Evolutionary conservation across 2,329 filamentous ascomycete genomes (phyloP), one percentile per base, ranked within the genome.

Genomic region (Alternaria sp.): DNA sequence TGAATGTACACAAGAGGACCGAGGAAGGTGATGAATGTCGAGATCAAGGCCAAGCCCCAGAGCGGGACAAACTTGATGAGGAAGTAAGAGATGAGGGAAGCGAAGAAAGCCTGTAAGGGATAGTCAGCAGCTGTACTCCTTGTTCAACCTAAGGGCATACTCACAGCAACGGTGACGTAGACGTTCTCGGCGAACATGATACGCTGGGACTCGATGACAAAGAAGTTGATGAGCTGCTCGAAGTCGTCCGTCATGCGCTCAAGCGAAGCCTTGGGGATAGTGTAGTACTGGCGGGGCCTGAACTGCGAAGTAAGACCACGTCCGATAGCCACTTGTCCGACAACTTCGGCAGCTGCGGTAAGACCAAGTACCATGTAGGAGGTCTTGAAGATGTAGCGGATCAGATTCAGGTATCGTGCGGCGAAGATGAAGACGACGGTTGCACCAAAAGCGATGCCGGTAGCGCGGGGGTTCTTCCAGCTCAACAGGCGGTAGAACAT

Each of bases 201-300:
- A 59, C 88, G 85, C 81, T 90, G 88, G 74, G 87, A 86, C 75
- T 90, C 88, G 64, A 90, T 88, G 67, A 89, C 83, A 78, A 89
- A 87, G 80, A 90, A 90, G 81, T 89, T 89, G 79, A 87, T 82
- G 54, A 90, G 80, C 78, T 89, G 87, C 75, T 88, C 86, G 14
- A 88, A 74, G 73, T 89, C 88, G 65, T 88, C 87, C 49, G 88
- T 79, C 22, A 87, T 78, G 59, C 83, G 85, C 75, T 89, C 87
- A 36, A 89, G 81, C 49, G 85, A 86, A 68, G 89, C 87, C 74
- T 87, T 87, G 36, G 87, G 86, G 59, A 90, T 85, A 49, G 85
- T 88, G 80, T 88, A 89, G 83, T 90, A 90, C 73, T 86, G 85
- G 72, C 83, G 83, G 24, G 88, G 88, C 59, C 88, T 83, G 79